Evolutionary conservation across 1,139 yeast genomes (phyloP).

Genomic region (Eremothecium gossypii): DNA sequence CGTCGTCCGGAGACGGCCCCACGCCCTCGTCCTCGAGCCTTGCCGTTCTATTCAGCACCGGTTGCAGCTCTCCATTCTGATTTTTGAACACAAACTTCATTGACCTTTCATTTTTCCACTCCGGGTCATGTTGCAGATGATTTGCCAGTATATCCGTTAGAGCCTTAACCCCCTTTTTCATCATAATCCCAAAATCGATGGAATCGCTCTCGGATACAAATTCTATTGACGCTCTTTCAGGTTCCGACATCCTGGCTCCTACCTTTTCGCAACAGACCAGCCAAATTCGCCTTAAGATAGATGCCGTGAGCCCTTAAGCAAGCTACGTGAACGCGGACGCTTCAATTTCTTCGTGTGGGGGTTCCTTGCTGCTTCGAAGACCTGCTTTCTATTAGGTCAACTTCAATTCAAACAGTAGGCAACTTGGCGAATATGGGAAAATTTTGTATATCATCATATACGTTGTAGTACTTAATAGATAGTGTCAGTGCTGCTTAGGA

Average conservation of each 20-base stretch:
- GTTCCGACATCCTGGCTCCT: too few species aligned
- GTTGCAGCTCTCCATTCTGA: constrained; percentile 8
- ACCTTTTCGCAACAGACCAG: too few species aligned
- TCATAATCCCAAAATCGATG: constrained; percentile 26
- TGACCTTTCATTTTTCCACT: constrained; percentile 16
- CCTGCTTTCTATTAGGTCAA: too few species aligned
- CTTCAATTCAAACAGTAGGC: too few species aligned
- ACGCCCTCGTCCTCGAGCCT: constrained; percentile 7
- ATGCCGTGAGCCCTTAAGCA: too few species aligned
- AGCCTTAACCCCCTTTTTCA: constrained; percentile 30
- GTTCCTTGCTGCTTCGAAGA: too few species aligned
- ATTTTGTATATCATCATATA: background rate
- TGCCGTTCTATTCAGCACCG: constrained; percentile 1
- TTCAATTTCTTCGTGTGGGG: too few species aligned
- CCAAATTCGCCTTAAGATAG: too few species aligned
- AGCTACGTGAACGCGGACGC: too few species aligned
- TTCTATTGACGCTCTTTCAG: too few species aligned
- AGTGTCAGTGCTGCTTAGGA: too few species aligned
- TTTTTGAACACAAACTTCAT: constrained; percentile 23
- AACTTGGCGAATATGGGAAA: background rate
- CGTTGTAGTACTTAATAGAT: background rate
- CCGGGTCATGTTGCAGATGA: constrained; percentile 22
- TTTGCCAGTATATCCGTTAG: constrained; percentile 22
- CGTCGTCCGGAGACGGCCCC: constrained; percentile 1
- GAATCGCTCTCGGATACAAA: constrained; percentile 24